Evolutionary conservation across 108 stramenopile genomes (phyloP), one percentile per base, ranked within the genome.

Genomic region (Cyclostephanos invisitatus): DNA sequence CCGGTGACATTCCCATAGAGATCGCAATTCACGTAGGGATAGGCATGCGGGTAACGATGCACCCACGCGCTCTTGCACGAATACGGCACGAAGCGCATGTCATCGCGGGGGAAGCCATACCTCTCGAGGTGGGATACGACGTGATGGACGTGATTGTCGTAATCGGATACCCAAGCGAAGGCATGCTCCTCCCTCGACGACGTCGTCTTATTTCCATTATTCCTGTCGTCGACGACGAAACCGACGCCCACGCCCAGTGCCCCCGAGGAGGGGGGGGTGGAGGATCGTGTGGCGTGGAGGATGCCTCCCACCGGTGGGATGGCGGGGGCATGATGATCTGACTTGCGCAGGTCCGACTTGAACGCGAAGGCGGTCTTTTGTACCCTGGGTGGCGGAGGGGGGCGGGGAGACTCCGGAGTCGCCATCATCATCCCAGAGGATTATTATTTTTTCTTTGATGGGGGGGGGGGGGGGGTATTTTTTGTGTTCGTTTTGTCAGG

Each of bases 261-360:
- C 0, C 15, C 6, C 5, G 10, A 12, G 32, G 40, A 14, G 29
- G 38, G 27, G 38, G 47, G 12, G 32, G 58, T n/a, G 0, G 70
- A 60, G 5, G 17, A 22, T 15, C 70, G 70, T 2, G 17, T 62
- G 36, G 70, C 70, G 29, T 71, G 70, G 47, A 71, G 70, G 14
- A 71, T 62, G 47, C 70, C 61, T 14, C 58, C 21, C 32, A 32
- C 2, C 3, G 32, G 4, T n/a, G 46, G 22, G 27, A 1, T 27
- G 21, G 18, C 37, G 35, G 47, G 44, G 0, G 35, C 3, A 14
- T 21, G 7, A 14, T 21, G 47, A 36, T 60, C 48, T 2, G 48
- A 48, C 38, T 71, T 71, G 48, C 46, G 60, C 18, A 71, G n/a
- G 48, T 71, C 59, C 27, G 70, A 71, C 40, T 62, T 62, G 70